A percentile compares a stretch with the other conserved stretches of the same genome.
Evolutionary conservation across 768 basidiomycete genomes (phyloP).

Genomic region (Pilatotrama ljubarskyi): DNA sequence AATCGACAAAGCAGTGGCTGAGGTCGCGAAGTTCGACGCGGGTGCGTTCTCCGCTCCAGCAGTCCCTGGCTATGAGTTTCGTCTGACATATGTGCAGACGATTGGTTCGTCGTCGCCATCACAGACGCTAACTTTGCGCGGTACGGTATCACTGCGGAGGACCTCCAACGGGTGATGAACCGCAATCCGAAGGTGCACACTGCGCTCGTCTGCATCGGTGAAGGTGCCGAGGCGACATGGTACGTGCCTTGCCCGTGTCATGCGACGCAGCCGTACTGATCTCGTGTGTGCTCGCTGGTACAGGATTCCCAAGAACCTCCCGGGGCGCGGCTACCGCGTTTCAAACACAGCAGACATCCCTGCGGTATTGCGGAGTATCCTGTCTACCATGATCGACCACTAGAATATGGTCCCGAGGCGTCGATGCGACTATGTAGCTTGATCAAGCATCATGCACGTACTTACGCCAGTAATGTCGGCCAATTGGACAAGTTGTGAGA

Average conservation of each 20-base stretch:
- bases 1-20: slow-evolving; percentile 59
- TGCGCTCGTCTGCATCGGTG: slow-evolving; percentile 67
- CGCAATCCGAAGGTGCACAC: slow-evolving; percentile 64
- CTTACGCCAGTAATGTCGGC: too few relatives aligned
- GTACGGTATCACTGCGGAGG: slow-evolving; percentile 61
- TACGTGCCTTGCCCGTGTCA: slow-evolving; percentile 29
- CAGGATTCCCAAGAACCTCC: slow-evolving; percentile 65
- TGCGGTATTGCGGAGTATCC: slow-evolving; percentile 58
- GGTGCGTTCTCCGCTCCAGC: slow-evolving; percentile 36
- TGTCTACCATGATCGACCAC: slow-evolving; percentile 39
- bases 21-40: slow-evolving; percentile 62
- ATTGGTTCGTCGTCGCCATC: slow-evolving; percentile 71
- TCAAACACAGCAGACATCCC: slow-evolving; percentile 65
- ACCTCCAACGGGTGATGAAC: slow-evolving; percentile 57
- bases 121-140: slow-evolving; percentile 71
- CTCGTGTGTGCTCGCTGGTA: too few relatives aligned
- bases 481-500: too few relatives aligned
- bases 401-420: background rate
- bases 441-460: too few relatives aligned
- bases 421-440: too few relatives aligned
- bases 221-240: slow-evolving; percentile 66
- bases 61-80: background rate
- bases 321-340: slow-evolving; percentile 60
- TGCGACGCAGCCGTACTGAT: background rate
- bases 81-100: slow-evolving; percentile 42